phyloP scores from a whole-genome alignment of 2,329 filamentous ascomycete genomes.

The Nakataea oryzae region DNA sequence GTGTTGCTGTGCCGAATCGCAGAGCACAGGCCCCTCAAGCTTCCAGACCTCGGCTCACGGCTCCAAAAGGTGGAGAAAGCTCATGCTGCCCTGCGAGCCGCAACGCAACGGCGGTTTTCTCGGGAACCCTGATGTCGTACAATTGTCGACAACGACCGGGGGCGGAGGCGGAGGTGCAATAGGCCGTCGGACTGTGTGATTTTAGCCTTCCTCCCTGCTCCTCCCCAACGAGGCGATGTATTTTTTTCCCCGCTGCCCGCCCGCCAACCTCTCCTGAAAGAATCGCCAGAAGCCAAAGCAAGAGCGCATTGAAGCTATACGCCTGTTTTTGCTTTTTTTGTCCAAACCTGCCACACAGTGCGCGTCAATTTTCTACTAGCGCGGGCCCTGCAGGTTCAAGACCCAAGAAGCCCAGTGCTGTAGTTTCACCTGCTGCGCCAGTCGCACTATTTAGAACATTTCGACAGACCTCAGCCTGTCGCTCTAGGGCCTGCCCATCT shows the following conservation, averaged over 20 bases:
- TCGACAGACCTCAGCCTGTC: background rate
- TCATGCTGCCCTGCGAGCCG: background rate
- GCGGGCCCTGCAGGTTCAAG: background rate
- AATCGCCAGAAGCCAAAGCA: background rate
- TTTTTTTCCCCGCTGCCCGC: background rate
- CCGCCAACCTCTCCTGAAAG: background rate
- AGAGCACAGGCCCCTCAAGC: background rate
- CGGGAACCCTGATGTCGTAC: background rate
- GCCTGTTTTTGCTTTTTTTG: too few relatives aligned
- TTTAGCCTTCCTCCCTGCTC: background rate
- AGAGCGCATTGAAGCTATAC: background rate
- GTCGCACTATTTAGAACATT: too few relatives aligned
- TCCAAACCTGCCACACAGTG: too few relatives aligned
- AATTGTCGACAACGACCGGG: background rate
- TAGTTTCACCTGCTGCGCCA: background rate
- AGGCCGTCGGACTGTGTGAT: background rate
- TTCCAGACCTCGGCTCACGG: background rate
- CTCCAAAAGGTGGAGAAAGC: constrained; percentile 1
- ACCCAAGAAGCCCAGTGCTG: background rate
- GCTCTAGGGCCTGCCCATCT: background rate
- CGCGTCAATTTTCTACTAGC: background rate
- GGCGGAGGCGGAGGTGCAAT: background rate
- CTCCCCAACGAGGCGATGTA: background rate
- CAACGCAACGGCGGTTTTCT: background rate
- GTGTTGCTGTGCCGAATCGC: too few relatives aligned